Conservation (phyloP, 179 eudicot species). For the Gypsophila paniculata region DNA sequence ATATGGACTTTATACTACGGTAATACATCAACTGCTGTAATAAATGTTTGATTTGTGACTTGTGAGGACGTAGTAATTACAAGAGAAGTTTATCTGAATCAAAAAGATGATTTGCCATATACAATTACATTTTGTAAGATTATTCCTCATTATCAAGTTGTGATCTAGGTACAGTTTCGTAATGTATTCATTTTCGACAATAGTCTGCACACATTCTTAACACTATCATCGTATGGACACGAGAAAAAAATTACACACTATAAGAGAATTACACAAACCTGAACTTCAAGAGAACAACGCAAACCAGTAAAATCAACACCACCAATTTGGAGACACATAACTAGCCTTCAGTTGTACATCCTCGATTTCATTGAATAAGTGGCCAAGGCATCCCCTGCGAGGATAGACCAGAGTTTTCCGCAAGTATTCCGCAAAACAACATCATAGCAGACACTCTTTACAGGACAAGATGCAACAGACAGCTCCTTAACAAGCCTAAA, state of each 20-base stretch:
- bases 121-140: slow-evolving; percentile 16
- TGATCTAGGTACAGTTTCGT: slow-evolving; percentile 26
- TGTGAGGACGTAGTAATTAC: not conserved
- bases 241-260: slow-evolving; percentile 13
- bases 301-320: slow-evolving; percentile 4
- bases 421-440: not conserved
- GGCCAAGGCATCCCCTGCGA: no score
- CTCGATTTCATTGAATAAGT: no score
- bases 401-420: not conserved
- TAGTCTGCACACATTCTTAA: slow-evolving; percentile 21
- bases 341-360: not conserved
- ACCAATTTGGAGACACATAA: slow-evolving; percentile 7
- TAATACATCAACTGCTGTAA: not conserved
- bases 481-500: not conserved
- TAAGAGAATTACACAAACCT: slow-evolving; percentile 7
- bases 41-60: not conserved
- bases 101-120: slow-evolving; percentile 12
- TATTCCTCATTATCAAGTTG: slow-evolving; percentile 8
- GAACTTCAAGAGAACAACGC: not conserved
- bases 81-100: not conserved
- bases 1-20: no score
- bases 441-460: not conserved
- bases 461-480: not conserved
- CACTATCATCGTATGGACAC: slow-evolving; percentile 20
- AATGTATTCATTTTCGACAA: slow-evolving; percentile 25